Base-by-base conservation (phyloP, 2,329 filamentous ascomycete genomes). In the Verticillium zaregamsianum region DNA sequence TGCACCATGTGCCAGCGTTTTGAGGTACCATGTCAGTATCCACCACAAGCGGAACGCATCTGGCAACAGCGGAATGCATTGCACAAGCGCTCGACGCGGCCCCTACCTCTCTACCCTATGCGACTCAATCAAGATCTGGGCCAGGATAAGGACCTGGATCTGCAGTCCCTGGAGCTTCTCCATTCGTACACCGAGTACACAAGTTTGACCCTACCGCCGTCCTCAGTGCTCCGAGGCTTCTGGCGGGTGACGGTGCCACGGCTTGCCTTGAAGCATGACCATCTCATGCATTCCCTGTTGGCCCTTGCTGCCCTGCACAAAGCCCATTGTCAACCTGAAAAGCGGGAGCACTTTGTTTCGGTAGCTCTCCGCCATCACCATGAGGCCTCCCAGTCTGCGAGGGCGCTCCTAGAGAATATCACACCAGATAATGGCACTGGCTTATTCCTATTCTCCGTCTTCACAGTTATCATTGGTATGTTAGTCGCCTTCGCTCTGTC, bases 151-250 rank as follows among this genome's bases (percentile, higher is more conserved):
- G 32, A 2, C 33, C 33, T 62, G 3, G 35, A 63, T 2, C 28
- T 63, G 7, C 45, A 59, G 5, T 61, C 61, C 14, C 60, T 63
- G 0, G 62, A 63, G 25, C 60, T 63, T 14, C n/a, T 63, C 2
- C 57, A 60, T 5, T 60, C 62, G 0, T 63, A 61, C 32, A 35
- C 7, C 5, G 55, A 45, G 2, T 62, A 62, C n/a, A 62, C 62
- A 1, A 58, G 15, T 3, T 3, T 17, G 1, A 58, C 62, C 2
- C 8, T 63, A 5, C 40, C 62, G 5, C 60, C 57, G 39, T 54
- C 58, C 1, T 49, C 40, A 1, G 39, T 35, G 5, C 58, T 63
- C 8, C 14, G 58, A 15, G 60, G 57, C 31, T 63, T 63, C 17
- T 63, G 62, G 62, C 58, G 31, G 1, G 17, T 62, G n/a, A 55